A percentile compares a stretch with the other conserved stretches of the same genome.
These are phyloP conservation scores for Elaeis oleifera DNA, from an alignment of 202 grass and related monocot genomes.

Conservation along the genomic window DNA sequence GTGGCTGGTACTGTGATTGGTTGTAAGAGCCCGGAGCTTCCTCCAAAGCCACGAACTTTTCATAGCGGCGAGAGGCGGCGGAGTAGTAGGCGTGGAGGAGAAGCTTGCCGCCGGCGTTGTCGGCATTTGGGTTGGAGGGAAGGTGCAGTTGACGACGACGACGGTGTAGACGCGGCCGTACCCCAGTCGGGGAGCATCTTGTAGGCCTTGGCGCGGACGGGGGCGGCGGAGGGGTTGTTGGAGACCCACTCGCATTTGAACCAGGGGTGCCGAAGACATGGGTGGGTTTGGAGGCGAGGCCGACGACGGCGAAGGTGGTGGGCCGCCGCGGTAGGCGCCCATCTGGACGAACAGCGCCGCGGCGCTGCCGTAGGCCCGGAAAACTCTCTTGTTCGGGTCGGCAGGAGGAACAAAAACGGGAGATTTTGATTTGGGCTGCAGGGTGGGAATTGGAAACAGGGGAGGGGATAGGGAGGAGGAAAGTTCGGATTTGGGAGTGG, in stretches of 20 bases:
- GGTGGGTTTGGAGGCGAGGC: slow-evolving; percentile 69
- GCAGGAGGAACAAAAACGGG: neutral
- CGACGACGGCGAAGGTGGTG: slow-evolving; percentile 64
- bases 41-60: slow-evolving; percentile 66
- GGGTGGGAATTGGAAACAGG: slow-evolving; percentile 10
- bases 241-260: slow-evolving; percentile 82
- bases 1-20: slow-evolving; percentile 40
- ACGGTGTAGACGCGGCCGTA: slow-evolving; percentile 95
- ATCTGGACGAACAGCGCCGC: slow-evolving; percentile 89
- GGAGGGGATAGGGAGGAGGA: neutral
- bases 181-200: slow-evolving; percentile 97
- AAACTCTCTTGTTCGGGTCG: slow-evolving; percentile 47
- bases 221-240: neutral
- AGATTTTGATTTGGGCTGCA: slow-evolving; percentile 1
- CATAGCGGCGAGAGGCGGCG: slow-evolving; percentile 21
- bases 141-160: slow-evolving; percentile 96
- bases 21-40: slow-evolving; percentile 55
- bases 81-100: slow-evolving; percentile 71
- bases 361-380: slow-evolving; percentile 58
- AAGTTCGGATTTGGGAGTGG: too few species aligned
- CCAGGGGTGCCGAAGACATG: slow-evolving; percentile 80
- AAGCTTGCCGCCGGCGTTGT: slow-evolving; percentile 60
- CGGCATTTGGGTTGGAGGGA: slow-evolving; percentile 49
- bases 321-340: slow-evolving; percentile 74
- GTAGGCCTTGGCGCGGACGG: slow-evolving; percentile 54